Evolutionary conservation across 352 stramenopile species (phyloP), one percentile per base, ranked within the genome.

Genomic region (Pythium phragmiticola): DNA sequence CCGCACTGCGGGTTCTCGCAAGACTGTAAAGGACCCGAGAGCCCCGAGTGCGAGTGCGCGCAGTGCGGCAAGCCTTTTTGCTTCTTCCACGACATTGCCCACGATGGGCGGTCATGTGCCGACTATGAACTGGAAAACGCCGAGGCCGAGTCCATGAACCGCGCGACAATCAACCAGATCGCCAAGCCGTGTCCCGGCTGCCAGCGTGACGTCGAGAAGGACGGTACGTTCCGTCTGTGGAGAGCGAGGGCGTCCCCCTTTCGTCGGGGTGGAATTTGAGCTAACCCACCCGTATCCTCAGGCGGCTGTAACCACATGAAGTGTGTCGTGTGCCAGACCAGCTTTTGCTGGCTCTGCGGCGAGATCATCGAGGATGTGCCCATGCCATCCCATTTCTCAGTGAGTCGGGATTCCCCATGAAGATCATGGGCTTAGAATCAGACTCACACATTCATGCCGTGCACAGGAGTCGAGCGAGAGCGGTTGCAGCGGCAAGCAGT

Each of bases 291-390:
- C 11, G 7, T 14, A 39, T 13, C 7, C 11, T 9, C 53, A 68
- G 62, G 53, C 7, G 62, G 62, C 2, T 68, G 62, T 46, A 63
- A 68, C 54, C 62, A 68, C 54, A 68, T 68, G 62, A 68, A 53
- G 54, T 68, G 62, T 19, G 39, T 63, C 8, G 48, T 26, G 30
- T 68, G 62, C 14, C 7, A 51, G 7, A 63, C 62, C 33, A 59
- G 51, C 16, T 68, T 68, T 28, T 68, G 54, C 47, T 68, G 47
- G 62, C 28, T 68, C 9, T 68, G 62, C 12, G 28, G 62, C 19
- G 62, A 58, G 34, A 49, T 47, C 21, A 49, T 68, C 21, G 53
- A 62, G 0, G 52, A 62, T 13, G 12, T 16, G n/a, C 45, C 52
- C 2, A 66, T 42, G 58, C 58, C 58, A 6, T 52, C 37, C 8